Evolutionary conservation across 768 basidiomycete genomes (phyloP).

Genomic region (Pholiota microspora): DNA sequence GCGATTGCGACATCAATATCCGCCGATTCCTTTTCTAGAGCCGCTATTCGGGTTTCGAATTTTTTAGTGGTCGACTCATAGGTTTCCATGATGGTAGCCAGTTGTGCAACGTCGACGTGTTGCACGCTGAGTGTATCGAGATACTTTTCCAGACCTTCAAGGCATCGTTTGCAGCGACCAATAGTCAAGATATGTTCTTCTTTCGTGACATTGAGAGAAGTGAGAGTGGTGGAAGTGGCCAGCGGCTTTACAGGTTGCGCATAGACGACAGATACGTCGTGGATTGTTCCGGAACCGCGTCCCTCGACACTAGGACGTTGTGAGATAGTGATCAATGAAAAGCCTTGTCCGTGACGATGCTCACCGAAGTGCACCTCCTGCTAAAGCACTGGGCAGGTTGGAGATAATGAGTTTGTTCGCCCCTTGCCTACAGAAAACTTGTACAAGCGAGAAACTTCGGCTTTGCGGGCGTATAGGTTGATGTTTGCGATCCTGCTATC

Average conservation of each 20-base stretch:
- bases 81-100: constrained; percentile 26
- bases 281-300: constrained; percentile 40
- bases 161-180: constrained; percentile 24
- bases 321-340: not conserved
- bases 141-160: constrained; percentile 30
- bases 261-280: constrained; percentile 36
- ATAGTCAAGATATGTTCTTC: constrained; percentile 26
- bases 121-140: constrained; percentile 29
- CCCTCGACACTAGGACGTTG: constrained; percentile 37
- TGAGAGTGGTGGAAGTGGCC: constrained; percentile 26
- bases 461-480: constrained; percentile 33
- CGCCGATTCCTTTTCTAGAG: constrained; percentile 24
- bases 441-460: constrained; percentile 36
- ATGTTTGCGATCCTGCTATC: constrained; percentile 33
- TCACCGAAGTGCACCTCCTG: constrained; percentile 37
- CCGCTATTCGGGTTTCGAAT: constrained; percentile 26
- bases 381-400: constrained; percentile 34
- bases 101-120: constrained; percentile 25
- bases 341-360: constrained; percentile 7
- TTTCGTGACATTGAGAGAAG: constrained; percentile 22
- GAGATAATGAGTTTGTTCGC: constrained; percentile 36
- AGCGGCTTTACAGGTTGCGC: constrained; percentile 13
- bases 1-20: constrained; percentile 22
- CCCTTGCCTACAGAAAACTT: constrained; percentile 31
- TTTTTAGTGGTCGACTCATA: constrained; percentile 28